Base-by-base conservation (phyloP, 163 green algal genomes). In the Scenedesmus sp. region DNA sequence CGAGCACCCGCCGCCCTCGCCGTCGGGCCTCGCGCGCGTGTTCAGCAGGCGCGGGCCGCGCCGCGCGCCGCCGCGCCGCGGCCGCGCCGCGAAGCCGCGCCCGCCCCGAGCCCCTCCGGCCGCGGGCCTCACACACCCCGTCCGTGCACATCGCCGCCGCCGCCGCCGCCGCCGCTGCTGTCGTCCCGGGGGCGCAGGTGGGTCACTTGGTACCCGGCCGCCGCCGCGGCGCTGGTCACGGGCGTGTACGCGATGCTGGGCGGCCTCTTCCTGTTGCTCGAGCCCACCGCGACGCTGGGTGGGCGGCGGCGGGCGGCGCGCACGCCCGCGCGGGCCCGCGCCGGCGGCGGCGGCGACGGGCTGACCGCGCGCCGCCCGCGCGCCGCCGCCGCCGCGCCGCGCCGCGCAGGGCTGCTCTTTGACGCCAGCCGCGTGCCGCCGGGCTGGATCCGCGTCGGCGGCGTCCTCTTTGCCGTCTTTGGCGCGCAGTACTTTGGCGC, bases 391-490 rank as follows among this genome's bases (percentile, higher is more conserved):
- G n/a, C n/a, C n/a, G n/a, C n/a, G n/a, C n/a, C n/a, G n/a, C n/a
- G 63, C 13, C 34, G 1, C 58, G 60, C 65, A 90, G 85, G 86
- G 9, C 73, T 88, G 31, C 77, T 90, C 33, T 88, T 88, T 50
- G 36, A 80, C 34, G 29, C 62, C 1, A 51, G 56, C 15, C n/a
- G 34, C 0, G 80, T 90, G 2, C 20, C 73, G 0, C 34, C n/a
- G 1, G 80, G 73, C 18, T 90, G 86, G 86, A 88, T 90, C 29
- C 67, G 83, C 1, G 77, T 90, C 20, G 86, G 86, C 24, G 86
- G 86, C 17, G 83, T 90, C 26, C 77, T 90, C n/a, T 88, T 90
- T 60, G 50, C 83, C 2, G 72, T 82, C 9, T 87, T 90, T 33
- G 86, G 86, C 39, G 34, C 75, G 45, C 73, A 85, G 60, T 81